Conservation (phyloP, 2,329 filamentous ascomycete genomes). For the Colletotrichum sublineola region DNA sequence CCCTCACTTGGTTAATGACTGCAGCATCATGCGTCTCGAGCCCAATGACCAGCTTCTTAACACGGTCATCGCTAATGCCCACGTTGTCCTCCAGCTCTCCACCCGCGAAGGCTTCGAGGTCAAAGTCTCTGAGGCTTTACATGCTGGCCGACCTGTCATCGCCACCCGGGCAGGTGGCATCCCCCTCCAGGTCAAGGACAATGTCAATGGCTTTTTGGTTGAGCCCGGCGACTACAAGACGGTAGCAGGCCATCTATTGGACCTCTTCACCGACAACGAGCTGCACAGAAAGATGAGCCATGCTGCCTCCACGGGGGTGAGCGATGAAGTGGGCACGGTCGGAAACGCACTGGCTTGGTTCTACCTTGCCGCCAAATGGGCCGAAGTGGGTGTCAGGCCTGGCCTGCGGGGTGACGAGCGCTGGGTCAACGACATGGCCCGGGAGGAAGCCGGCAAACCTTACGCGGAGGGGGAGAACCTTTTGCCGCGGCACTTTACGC, state of each 20-base stretch:
- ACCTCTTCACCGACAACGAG: conserved; percentile 74
- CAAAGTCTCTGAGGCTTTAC: conserved; percentile 86
- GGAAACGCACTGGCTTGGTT: conserved; percentile 83
- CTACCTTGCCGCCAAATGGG: conserved; percentile 79
- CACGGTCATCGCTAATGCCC: conserved; percentile 77
- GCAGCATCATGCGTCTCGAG: conserved; percentile 82
- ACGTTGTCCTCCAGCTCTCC: conserved; percentile 82
- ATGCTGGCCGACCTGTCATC: conserved; percentile 84
- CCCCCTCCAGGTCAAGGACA: conserved; percentile 80
- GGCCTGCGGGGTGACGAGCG: conserved; percentile 69
- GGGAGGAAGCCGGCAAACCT: conserved; percentile 71
- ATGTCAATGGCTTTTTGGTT: conserved; percentile 80
- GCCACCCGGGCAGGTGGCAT: conserved; percentile 84
- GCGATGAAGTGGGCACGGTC: conserved; percentile 85
- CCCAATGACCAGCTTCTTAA: conserved; percentile 87
- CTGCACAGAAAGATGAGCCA: conserved; percentile 76
- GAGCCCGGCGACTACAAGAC: conserved; percentile 77
- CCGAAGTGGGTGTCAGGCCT: conserved; percentile 63
- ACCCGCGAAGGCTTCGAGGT: conserved; percentile 88
- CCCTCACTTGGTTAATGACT: conserved; percentile 71
- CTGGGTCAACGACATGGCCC: conserved; percentile 83
- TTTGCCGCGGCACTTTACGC: conserved; percentile 64
- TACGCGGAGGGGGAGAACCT: conserved; percentile 72
- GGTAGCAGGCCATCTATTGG: conserved; percentile 75
- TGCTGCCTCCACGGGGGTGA: conserved; percentile 75